Evolutionary conservation across 129 eudicot genomes (phyloP), one percentile per base, ranked within the genome.

Genomic region (Centaurea solstitialis): DNA sequence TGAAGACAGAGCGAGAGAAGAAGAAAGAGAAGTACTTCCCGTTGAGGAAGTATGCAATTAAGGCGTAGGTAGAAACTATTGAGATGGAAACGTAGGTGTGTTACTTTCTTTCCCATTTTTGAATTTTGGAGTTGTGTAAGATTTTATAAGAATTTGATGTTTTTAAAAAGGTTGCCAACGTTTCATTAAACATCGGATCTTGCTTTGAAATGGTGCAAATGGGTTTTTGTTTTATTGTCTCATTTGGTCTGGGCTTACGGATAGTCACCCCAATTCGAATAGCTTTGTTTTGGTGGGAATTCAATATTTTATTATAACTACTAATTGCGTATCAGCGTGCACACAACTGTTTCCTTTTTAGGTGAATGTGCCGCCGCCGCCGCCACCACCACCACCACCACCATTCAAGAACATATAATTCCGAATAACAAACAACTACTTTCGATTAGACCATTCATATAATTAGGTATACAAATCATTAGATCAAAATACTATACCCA

Each of bases 11-110:
- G 38, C 68, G 92, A 3, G 86, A 88, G 84, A 86, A 83, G 88
- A 88, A 88, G 85, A 88, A 86, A 65, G 92, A 88, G 78, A 88
- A 77, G 87, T 88, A 88, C 77, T 88, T 86, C 72, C 92, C 92
- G 0, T 72, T 80, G 78, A 80, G 83, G 78, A 80, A 80, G 83
- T 80, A 80, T 80, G 84, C 84, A 18, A 80, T 80, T 45, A 80
- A 80, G 84, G 84, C 79, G 0, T 80, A 73, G 65, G 61, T 79
- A 20, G 43, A 57, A 57, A 17, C 65, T 5, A 57, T 7, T 59
- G 38, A 59, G 78, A 50, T 23, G 45, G 4, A n/a, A 3, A 26
- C 22, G 21, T 37, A 62, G 70, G 64, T 47, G 18, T 47, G 5
- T 4, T 17, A 50, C 20, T 50, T 3, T 4, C 20, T 50, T 35